Base-by-base conservation (phyloP, 2,329 filamentous ascomycete species). In the Microdochium nivale region DNA sequence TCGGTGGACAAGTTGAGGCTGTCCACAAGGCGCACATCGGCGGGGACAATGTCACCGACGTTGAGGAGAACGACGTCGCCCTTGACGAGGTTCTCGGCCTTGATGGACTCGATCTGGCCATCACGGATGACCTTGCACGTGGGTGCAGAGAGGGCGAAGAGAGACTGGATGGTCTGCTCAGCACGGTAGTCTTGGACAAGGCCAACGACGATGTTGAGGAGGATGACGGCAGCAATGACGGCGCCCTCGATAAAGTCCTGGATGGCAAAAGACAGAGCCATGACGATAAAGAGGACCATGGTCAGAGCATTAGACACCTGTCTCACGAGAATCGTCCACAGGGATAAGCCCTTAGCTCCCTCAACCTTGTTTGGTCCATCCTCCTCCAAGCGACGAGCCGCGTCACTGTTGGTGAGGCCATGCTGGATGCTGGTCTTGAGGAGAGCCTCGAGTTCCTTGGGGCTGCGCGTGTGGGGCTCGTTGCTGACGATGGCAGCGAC, bases 281-380 rank as follows among this genome's bases (percentile, higher is more conserved):
- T 88, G 61, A 87, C 86, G 61, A 88, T 81, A 58, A 90, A 75
- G 59, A 90, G 81, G 56, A 88, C 83, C 65, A 86, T 75, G 57
- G 86, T 89, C 69, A 89, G 73, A 71, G 84, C 87, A 72, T 89
- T 89, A 58, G 85, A 87, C 60, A 88, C 79, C 73, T 89, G 86
- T 64, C 84, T 86, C 70, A 89, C 69, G 71, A 89, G 78, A 72
- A 89, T 87, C 71, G 86, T 80, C 81, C 84, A 87, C 69, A 85
- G 63, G 68, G 85, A 88, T 71, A 86, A 70, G 68, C 83, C 81
- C 70, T 84, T 81, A 74, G 83, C 80, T 70, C 81, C 80, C 69
- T 85, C 80, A 73, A 89, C 80, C 65, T 78, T 78, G 72, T 90
- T 90, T 60, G 79, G 77, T 59, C 86, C 86, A 78, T 87, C 74